phyloP scores from a whole-genome alignment of 768 basidiomycete species.

The Lyophyllum shimeji region DNA sequence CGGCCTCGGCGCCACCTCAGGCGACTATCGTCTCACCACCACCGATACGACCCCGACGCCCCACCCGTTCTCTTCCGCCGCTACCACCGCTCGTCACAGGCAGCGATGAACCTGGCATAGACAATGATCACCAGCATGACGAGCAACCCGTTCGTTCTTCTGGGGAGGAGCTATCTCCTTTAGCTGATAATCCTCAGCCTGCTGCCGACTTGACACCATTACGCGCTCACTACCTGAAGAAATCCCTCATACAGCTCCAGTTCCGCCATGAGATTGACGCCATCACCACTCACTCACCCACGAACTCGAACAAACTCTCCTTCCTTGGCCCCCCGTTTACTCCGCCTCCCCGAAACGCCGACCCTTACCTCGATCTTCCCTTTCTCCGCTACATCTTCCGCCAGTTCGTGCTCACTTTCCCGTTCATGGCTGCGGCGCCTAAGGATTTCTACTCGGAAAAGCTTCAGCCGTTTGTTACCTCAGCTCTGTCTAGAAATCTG shows the following conservation, averaged over 20 bases:
- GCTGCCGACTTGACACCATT: constrained; percentile 67
- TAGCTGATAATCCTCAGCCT: background rate
- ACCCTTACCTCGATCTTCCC: constrained; percentile 68
- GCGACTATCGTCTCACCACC: background rate
- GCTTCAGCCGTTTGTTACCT: constrained; percentile 90
- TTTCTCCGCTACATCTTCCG: constrained; percentile 88
- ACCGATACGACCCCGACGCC: constrained; percentile 14
- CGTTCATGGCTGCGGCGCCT: constrained; percentile 88
- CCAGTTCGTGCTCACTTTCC: constrained; percentile 92
- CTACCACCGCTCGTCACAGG: constrained; percentile 5
- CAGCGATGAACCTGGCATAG: constrained; percentile 6
- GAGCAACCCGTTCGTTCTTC: background rate
- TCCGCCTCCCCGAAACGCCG: constrained; percentile 57
- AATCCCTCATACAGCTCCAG: constrained; percentile 86
- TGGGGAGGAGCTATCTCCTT: background rate
- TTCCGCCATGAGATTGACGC: constrained; percentile 75
- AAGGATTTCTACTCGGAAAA: constrained; percentile 92
- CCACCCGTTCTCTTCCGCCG: constrained; percentile 17
- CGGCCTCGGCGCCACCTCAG: background rate
- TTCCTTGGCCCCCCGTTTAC: constrained; percentile 89
- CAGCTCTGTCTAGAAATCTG: constrained; percentile 78
- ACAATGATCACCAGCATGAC: background rate
- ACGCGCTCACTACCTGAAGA: constrained; percentile 98
- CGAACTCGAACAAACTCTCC: constrained; percentile 68
- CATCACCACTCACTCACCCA: constrained; percentile 50